Evolutionary conservation across 1,139 yeast species (phyloP).

Genomic region (Taphrina populina): DNA sequence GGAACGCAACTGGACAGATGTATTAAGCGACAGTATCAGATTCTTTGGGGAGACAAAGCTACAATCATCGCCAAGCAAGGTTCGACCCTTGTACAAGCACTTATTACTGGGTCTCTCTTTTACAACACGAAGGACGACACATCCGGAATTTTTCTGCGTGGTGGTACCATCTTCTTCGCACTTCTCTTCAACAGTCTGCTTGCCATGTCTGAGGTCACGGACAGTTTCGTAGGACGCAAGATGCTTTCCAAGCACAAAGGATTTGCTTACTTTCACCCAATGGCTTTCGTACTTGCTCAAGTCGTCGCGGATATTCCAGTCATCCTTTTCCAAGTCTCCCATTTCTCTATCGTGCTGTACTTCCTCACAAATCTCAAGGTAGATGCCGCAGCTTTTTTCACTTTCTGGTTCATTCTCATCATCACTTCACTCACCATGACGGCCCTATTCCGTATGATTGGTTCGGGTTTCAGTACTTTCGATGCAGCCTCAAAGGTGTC

Average conservation of each 20-base stretch:
- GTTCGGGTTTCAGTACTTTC: conserved; percentile 60
- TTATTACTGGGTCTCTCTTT: conserved; percentile 71
- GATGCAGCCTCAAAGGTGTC: conserved; percentile 77
- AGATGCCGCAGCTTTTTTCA: conserved; percentile 68
- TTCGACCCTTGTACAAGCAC: conserved; percentile 47
- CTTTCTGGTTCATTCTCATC: conserved; percentile 57
- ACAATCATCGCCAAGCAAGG: conserved; percentile 47
- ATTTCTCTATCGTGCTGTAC: conserved; percentile 62
- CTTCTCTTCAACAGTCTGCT: conserved; percentile 74
- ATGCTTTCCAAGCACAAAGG: conserved; percentile 77
- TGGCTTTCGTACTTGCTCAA: conserved; percentile 73
- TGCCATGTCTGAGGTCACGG: conserved; percentile 70
- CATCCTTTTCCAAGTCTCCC: conserved; percentile 55
- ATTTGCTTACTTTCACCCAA: conserved; percentile 74
- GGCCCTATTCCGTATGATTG: conserved; percentile 68
- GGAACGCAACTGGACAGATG: conserved; percentile 44
- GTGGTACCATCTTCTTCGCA: conserved; percentile 73
- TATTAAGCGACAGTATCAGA: conserved; percentile 23
- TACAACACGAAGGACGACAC: conserved; percentile 54
- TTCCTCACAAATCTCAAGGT: conserved; percentile 68
- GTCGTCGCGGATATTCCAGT: conserved; percentile 66
- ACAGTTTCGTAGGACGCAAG: conserved; percentile 66
- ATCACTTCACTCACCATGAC: conserved; percentile 64
- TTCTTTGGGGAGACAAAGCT: conserved; percentile 30
- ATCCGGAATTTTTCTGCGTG: conserved; percentile 60